Evolutionary conservation across 371 early-diverging fungal genomes (phyloP), one percentile per base, ranked within the genome.

Genomic region (Mortierella sp.): DNA sequence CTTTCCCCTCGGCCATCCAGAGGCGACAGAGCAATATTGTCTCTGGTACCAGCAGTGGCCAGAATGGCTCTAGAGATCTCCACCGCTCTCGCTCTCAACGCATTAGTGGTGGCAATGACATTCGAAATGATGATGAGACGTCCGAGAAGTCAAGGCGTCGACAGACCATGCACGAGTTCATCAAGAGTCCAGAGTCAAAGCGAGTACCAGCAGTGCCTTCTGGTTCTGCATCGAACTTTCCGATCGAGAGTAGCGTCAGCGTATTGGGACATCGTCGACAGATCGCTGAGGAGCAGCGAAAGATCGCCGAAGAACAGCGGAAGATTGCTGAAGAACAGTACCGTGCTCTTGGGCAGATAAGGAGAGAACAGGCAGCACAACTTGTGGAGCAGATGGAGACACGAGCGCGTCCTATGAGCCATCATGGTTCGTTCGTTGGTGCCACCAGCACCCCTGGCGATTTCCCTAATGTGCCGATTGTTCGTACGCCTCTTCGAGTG

Each of bases 391-490:
- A 56, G 42, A 30, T 53, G 56, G 37, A 23, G n/a, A 15, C 47
- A 26, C 64, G 52, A n/a, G 43, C 42, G 11, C 60, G 50, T 2
- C 60, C 56, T 14, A 6, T 60, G 54, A 43, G 51, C 41, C 44
- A 49, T 28, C 19, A n/a, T 30, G 51, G 46, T 30, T 28, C 59
- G 8, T 53, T 23, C 51, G 23, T 21, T 7, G 39, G 50, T 26
- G 17, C 61, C 9, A 17, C 50, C 4, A 42, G 52, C 0, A 72
- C 67, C 4, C 67, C 73, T 30, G 73, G 66, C 24, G 61, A 61
- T 14, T 66, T 61, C 12, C 67, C 73, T 8, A 27, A 11, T 17
- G 23, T 34, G 0, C 39, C 54, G 6, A 19, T 32, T 0, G 47
- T 43, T 11, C 72, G 52, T 8, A 24, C 59, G 6, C 48, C 58